Evolutionary conservation across 108 stramenopile species (phyloP), one percentile per base, ranked within the genome.

Genomic region (Stephanodiscus triporus): DNA sequence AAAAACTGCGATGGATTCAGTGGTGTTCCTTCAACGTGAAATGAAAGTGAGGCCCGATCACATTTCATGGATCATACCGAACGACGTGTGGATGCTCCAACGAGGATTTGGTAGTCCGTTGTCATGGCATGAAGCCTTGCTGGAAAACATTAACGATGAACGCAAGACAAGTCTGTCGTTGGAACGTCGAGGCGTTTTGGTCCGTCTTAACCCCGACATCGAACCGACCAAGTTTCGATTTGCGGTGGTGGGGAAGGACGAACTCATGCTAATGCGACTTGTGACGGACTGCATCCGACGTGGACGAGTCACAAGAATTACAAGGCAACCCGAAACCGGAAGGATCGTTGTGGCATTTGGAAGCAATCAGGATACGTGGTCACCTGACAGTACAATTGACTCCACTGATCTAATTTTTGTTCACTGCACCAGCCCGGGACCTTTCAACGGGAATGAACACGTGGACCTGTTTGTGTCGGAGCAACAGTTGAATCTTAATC

Each of bases 351-450:
- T 40, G 40, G 40, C 4, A 8, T 40, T 40, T 11, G 40, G 40
- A 11, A 40, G 40, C 40, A 11, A 40, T 40, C 7, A 8, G 4
- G 40, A 40, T 9, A 40, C 40, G 40, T 40, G 40, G 29, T 11
- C 40, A 0, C 40, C 40, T 0, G 37, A 60, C 43, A 9, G 43
- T 8, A 22, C 30, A 8, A 50, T 63, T 6, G 27, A 29, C 32
- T 24, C 24, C 14, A 42, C 48, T 5, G 60, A 72, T 16, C 42
- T 23, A n/a, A 30, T 66, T 24, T 78, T 78, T 64, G 64, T 78
- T 9, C 77, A 78, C 34, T 70, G 68, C n/a, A 77, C 76, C 38
- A 77, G 76, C 22, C 76, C 76, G 19, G 76, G 76, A 16, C 76
- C 76, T 20, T 77, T 77, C 42, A 71, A 77, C 30, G 69, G 40